Conservation (phyloP, 2,329 filamentous ascomycete species). For the Teratosphaeria zuluensis region DNA sequence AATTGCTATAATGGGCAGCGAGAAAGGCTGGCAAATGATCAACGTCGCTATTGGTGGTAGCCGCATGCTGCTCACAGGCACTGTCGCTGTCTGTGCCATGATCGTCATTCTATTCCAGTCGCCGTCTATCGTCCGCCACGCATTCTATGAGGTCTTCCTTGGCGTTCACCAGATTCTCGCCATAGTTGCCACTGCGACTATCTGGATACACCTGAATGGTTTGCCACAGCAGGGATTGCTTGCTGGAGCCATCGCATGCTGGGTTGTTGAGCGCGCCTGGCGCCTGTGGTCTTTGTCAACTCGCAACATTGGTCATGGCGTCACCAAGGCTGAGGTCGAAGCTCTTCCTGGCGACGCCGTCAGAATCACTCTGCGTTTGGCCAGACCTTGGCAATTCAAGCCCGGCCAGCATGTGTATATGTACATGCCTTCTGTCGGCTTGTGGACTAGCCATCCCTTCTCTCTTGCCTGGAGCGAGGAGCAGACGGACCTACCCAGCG, state of each 20-base stretch:
- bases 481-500: slow-evolving; percentile 26
- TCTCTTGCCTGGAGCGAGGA: slow-evolving; percentile 71
- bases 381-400: slow-evolving; percentile 65
- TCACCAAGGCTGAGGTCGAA: slow-evolving; percentile 61
- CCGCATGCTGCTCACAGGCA: slow-evolving; percentile 50
- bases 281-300: slow-evolving; percentile 53
- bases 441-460: slow-evolving; percentile 71
- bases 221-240: slow-evolving; percentile 54
- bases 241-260: slow-evolving; percentile 54
- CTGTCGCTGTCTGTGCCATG: slow-evolving; percentile 53
- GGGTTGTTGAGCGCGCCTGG: slow-evolving; percentile 53
- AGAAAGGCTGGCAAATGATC: slow-evolving; percentile 42
- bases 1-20: slow-evolving; percentile 28
- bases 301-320: slow-evolving; percentile 56
- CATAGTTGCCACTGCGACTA: slow-evolving; percentile 48
- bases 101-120: slow-evolving; percentile 58
- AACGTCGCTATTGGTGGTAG: slow-evolving; percentile 29
- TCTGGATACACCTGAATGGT: slow-evolving; percentile 56
- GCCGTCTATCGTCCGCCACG: slow-evolving; percentile 60
- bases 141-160: slow-evolving; percentile 72
- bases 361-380: slow-evolving; percentile 63
- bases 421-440: slow-evolving; percentile 63
- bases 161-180: slow-evolving; percentile 59
- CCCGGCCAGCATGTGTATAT: slow-evolving; percentile 72
- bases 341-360: slow-evolving; percentile 66